Evolutionary conservation across 495 filamentous ascomycete genomes (phyloP), one percentile per base, ranked within the genome.

Genomic region (Hypoxylon fragiforme): DNA sequence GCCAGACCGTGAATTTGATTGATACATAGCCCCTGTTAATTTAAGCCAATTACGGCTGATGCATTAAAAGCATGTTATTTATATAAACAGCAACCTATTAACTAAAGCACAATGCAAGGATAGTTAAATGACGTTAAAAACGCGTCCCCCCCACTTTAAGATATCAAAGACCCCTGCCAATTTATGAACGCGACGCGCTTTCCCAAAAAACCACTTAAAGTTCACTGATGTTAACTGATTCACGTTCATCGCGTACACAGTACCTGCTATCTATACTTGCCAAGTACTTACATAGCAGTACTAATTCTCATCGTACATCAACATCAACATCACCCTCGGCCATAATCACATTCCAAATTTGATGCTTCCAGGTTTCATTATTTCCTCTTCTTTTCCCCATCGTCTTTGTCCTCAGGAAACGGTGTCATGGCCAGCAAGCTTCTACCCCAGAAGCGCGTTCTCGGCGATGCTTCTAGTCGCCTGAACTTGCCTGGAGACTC

Each of bases 361-460:
- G 19, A 60, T 60, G 50, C 3, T 43, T 32, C 47, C 24, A 49
- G 4, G 24, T 28, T 28, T 28, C 24, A 9, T 9, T 28, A 20
- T 28, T 50, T 35, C 20, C 9, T 35, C 16, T 37, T 49, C 37
- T 46, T 16, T 47, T 41, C 24, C 16, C 36, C 39, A 44, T 44
- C 20, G 37, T 37, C 41, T 42, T 21, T 35, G 30, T 54, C 15
- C 21, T 26, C 9, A 37, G 3, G 55, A 42, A 37, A 62, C 57
- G 21, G 35, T 60, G 58, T 37, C 54, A 76, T 78, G 75, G 66
- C 73, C 26, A 63, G 68, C 51, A 65, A 63, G 1, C 62, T 71
- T 43, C 55, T 81, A n/a, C 78, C 79, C 15, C 72, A 82, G 66
- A 81, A 82, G 65, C 73, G 80, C 35, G 70, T 73, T 43, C 70